Percentiles rank a stretch among this genome's conserved stretches.
Evolutionary conservation across 441 rosid species (phyloP).

Genomic region (Manihot esculenta): DNA sequence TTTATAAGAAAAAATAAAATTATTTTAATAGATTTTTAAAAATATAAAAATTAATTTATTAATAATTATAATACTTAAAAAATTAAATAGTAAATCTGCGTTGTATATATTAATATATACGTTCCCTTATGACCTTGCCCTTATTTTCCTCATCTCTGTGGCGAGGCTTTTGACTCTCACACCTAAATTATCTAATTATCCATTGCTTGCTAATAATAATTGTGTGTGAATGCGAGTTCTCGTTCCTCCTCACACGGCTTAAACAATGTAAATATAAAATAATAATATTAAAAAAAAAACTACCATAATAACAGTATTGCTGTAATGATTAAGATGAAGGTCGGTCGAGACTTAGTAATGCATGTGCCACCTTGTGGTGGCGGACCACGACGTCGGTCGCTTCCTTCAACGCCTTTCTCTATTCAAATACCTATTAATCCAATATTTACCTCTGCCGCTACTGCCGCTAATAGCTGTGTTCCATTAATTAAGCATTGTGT

Average conservation of each 20-base stretch:
- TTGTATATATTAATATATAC: too few species aligned
- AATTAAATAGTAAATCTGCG: too few species aligned
- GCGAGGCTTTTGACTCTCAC: too few species aligned
- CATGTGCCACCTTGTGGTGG: conserved; percentile 5
- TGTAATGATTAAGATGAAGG: conserved; percentile 20
- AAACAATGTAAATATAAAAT: conserved; percentile 17
- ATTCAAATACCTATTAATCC: not conserved
- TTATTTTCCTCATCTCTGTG: too few species aligned
- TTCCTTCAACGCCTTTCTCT: not conserved
- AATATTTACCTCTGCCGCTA: not conserved
- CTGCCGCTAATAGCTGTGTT: not conserved
- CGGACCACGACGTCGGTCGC: not conserved
- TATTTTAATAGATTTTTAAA: too few species aligned
- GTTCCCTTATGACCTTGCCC: too few species aligned
- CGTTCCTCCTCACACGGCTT: conserved; percentile 36
- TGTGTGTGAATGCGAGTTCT: too few species aligned
- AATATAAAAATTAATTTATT: too few species aligned
- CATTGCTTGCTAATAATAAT: not conserved
- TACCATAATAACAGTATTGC: too few species aligned
- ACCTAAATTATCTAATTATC: too few species aligned
- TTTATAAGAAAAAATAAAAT: too few species aligned
- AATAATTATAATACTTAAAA: too few species aligned
- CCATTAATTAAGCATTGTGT: not conserved
- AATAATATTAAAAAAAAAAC: not conserved
- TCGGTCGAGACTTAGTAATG: conserved; percentile 35